A percentile compares a stretch with the other conserved stretches of the same genome.
Evolutionary conservation across 2,329 filamentous ascomycete genomes (phyloP).

Genomic region (Penicillium sp.): DNA sequence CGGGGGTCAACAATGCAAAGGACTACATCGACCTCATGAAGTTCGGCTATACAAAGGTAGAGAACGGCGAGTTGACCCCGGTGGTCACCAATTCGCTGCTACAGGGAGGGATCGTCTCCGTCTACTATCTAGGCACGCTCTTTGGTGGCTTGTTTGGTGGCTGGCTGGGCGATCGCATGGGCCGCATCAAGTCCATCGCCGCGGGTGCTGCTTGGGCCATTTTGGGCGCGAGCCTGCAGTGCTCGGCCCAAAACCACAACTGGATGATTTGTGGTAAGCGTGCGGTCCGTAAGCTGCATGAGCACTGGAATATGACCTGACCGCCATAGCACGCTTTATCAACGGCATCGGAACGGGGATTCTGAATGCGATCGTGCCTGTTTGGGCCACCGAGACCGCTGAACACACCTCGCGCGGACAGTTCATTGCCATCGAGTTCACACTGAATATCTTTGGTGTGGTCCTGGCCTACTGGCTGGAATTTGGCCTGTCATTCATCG

Average conservation of each 20-base stretch:
- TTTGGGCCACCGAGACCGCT: constrained; percentile 69
- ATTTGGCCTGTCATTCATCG: constrained; percentile 60
- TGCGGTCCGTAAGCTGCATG: too few relatives aligned
- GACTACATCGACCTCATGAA: constrained; percentile 65
- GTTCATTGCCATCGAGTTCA: constrained; percentile 70
- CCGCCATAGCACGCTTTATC: constrained; percentile 51
- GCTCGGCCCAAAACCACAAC: constrained; percentile 60
- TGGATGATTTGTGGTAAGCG: constrained; percentile 67
- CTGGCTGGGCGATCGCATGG: constrained; percentile 61
- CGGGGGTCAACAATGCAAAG: constrained; percentile 64
- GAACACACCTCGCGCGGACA: constrained; percentile 66
- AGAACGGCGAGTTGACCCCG: constrained; percentile 45
- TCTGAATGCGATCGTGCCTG: constrained; percentile 66
- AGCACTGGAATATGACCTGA: constrained; percentile 3
- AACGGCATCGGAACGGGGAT: constrained; percentile 68
- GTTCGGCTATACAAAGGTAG: constrained; percentile 58
- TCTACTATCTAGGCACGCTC: constrained; percentile 61
- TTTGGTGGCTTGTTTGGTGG: constrained; percentile 63
- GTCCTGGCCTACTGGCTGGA: constrained; percentile 61
- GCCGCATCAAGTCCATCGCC: constrained; percentile 63
- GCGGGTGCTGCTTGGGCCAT: constrained; percentile 58
- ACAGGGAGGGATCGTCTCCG: constrained; percentile 61
- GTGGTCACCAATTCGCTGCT: constrained; percentile 59
- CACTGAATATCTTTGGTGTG: constrained; percentile 69
- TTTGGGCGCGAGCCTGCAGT: constrained; percentile 62